These are phyloP conservation scores for Neltuma alba DNA, from an alignment of 306 rosid species.

Conservation along the genomic window DNA sequence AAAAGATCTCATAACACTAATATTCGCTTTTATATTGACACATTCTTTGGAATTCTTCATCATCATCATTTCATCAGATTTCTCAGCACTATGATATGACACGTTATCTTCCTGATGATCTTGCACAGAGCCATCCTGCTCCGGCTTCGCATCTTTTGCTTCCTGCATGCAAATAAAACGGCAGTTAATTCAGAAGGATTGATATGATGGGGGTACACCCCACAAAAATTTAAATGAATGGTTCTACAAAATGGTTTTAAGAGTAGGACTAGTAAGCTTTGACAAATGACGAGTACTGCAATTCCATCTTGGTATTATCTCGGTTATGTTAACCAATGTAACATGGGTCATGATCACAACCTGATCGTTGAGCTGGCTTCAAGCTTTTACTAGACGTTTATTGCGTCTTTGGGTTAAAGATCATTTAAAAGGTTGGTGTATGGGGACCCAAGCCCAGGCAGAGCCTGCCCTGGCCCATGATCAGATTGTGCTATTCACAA, in stretches of 20 bases:
- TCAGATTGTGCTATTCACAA: not conserved
- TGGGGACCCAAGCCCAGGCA: not conserved
- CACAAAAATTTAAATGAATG: not conserved
- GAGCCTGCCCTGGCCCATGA: not conserved
- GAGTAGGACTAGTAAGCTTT: not conserved
- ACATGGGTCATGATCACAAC: not conserved
- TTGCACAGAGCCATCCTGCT: slow-evolving; percentile 38
- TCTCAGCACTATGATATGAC: slow-evolving; percentile 50
- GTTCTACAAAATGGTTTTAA: not conserved
- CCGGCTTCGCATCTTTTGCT: slow-evolving; percentile 46
- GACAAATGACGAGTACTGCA: not conserved
- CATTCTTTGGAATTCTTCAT: slow-evolving; percentile 41
- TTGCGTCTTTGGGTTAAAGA: not conserved
- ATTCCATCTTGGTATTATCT: not conserved
- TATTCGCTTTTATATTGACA: slow-evolving; percentile 44
- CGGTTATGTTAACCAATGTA: not conserved
- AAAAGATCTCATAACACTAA: slow-evolving; percentile 18
- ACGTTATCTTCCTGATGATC: slow-evolving; percentile 49
- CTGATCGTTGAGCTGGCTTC: not conserved
- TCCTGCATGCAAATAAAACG: slow-evolving; percentile 48
- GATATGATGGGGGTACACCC: not conserved
- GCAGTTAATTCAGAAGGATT: not conserved
- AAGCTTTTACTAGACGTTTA: not conserved
- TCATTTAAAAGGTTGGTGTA: not conserved
- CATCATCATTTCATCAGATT: slow-evolving; percentile 54